Conservation (phyloP, 2,329 filamentous ascomycete genomes). For the Aureobasidium sp. region DNA sequence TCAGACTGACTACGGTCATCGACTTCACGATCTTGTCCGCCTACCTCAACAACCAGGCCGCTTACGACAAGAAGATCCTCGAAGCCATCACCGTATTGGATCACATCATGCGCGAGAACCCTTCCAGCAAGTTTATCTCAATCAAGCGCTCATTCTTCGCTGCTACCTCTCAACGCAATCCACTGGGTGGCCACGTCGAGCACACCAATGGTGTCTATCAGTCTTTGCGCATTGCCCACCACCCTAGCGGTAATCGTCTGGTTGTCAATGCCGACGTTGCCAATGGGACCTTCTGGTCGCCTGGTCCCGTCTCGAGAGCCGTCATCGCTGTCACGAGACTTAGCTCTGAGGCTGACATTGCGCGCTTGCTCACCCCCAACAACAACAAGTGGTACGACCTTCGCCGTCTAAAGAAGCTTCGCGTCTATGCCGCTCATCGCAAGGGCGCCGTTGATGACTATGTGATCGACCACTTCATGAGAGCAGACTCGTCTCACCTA, state of each 20-base stretch:
- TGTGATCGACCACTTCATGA: slow-evolving; percentile 44
- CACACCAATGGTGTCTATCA: slow-evolving; percentile 87
- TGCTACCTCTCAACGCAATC: slow-evolving; percentile 36
- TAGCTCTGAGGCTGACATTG: slow-evolving; percentile 25
- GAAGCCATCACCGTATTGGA: slow-evolving; percentile 88
- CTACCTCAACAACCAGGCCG: slow-evolving; percentile 56
- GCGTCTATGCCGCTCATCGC: slow-evolving; percentile 36
- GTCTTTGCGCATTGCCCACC: slow-evolving; percentile 67
- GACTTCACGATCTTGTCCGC: slow-evolving; percentile 55
- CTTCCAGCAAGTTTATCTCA: slow-evolving; percentile 57
- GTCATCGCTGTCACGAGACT: slow-evolving; percentile 28
- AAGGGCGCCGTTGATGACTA: slow-evolving; percentile 37
- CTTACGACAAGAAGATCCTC: slow-evolving; percentile 61
- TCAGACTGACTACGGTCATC: slow-evolving; percentile 61
- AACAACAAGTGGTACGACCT: slow-evolving; percentile 26
- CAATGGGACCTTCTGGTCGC: slow-evolving; percentile 80
- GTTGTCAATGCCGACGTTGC: slow-evolving; percentile 86
- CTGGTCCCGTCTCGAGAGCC: slow-evolving; percentile 31
- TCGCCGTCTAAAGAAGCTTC: slow-evolving; percentile 37
- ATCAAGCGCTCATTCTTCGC: slow-evolving; percentile 83
- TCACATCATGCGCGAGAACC: slow-evolving; percentile 76
- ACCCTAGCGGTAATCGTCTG: slow-evolving; percentile 51
- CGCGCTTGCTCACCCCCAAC: background rate
- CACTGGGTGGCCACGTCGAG: slow-evolving; percentile 61
- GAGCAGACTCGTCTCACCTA: slow-evolving; percentile 36